Evolutionary conservation across 139 green algal species (phyloP), one percentile per base, ranked within the genome.

Genomic region (Micractinium sp.): DNA sequence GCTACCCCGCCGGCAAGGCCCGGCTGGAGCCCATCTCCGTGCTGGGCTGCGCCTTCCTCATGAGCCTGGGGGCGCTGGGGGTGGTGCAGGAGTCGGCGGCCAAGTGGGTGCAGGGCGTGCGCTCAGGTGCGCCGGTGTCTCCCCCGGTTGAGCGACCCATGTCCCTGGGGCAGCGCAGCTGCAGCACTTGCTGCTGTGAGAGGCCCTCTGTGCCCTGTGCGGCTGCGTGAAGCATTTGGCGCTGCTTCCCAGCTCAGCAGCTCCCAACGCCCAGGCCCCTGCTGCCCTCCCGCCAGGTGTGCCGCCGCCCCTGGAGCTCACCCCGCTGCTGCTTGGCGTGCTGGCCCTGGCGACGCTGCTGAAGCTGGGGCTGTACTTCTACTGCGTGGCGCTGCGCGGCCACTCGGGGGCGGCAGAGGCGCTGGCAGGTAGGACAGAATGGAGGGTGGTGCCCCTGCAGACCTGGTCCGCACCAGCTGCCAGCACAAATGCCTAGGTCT

Each of bases 11-110:
- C 0, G 95, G 95, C 9, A 94, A 94, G 67, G 92, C 94, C 0
- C 75, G 94, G 22, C 89, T 97, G 71, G 94, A 97, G 87, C 93
- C 94, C 12, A 91, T 97, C 9, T 94, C 94, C 20, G 92, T 95
- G n/a, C 90, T 96, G 23, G 90, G 82, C 61, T 96, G 93, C 85
- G 94, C 94, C 4, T 91, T 92, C 73, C 95, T 97, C 79, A 97
- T 97, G 71, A 33, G 33, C 3, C 81, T 95, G n/a, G 89, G 85
- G 18, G 90, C 92, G 23, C 86, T 95, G 22, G 86, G 93, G 79
- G 94, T 96, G 83, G 94, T 96, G 39, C 84, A 92, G 20, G 81
- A 87, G 35, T 93, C 89, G 2, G 77, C 77, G 2, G 39, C 73
- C 12, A 77, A 89, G 9, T 56, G 67, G 71, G 74, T 86, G 25